A percentile compares a stretch with the other conserved stretches of the same genome.
These are phyloP conservation scores for sorghum (Sorghum bicolor) DNA, from an alignment of 176 grass and related monocot species.

Conservation along the genomic window Sorghum_bicolor_NCBIv3 NC_012876.2:51372501-51373000, in stretches of 20 bases:
- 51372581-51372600: slow-evolving; percentile 49
- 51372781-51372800: slow-evolving; percentile 49
- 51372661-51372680: neutral
- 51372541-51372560: slow-evolving; percentile 77
- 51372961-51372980: neutral
- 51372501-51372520: slow-evolving; percentile 13
- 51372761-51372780: slow-evolving; percentile 45
- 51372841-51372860: slow-evolving; percentile 32
- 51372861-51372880: neutral
- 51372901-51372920: neutral
- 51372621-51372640: slow-evolving; percentile 13
- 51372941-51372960: slow-evolving; percentile 9
- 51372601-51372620: slow-evolving; percentile 58
- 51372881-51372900: neutral
- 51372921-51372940: neutral
- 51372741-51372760: slow-evolving; percentile 42
- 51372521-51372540: slow-evolving; percentile 60
- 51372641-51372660: neutral
- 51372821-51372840: slow-evolving; percentile 32
- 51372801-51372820: slow-evolving; percentile 48
- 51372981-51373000: neutral
- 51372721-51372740: slow-evolving; percentile 46
- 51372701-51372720: slow-evolving; percentile 45
- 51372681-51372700: slow-evolving; percentile 34
- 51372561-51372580: slow-evolving; percentile 74